phyloP scores from a whole-genome alignment of 192 early-diverging fungal species.

The Diversispora epigaea region DNA sequence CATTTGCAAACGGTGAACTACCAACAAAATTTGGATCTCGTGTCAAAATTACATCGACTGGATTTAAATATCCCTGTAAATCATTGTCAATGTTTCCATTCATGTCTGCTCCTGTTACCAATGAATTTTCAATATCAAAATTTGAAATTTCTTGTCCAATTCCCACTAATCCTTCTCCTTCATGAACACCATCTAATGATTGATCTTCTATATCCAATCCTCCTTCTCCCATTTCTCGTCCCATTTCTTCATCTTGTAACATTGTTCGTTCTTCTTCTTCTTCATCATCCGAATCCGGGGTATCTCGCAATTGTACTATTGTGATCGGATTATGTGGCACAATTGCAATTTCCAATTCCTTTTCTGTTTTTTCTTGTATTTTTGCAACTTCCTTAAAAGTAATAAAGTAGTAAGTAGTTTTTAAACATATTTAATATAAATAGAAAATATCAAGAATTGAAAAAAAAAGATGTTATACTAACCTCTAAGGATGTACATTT shows the following conservation, averaged over 20 bases:
- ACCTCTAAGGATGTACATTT: slow-evolving; percentile 2
- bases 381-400: background rate
- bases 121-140: background rate
- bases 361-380: slow-evolving; percentile 7
- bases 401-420: background rate
- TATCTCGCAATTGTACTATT: background rate
- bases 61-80: background rate
- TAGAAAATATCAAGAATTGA: background rate
- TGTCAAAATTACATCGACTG: background rate
- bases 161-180: background rate
- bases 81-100: background rate
- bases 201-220: too few species aligned
- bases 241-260: slow-evolving; percentile 1
- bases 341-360: background rate
- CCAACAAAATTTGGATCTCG: background rate
- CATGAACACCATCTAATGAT: background rate
- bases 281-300: background rate
- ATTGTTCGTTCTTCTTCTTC: background rate
- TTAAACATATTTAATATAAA: background rate
- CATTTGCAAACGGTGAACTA: background rate
- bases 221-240: background rate
- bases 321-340: background rate
- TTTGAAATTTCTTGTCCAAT: background rate
- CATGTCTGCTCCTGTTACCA: background rate
- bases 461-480: background rate